Evolutionary conservation across 1,284 basidiomycete species (phyloP), one percentile per base, ranked within the genome.

Genomic region (Chiua sp.): DNA sequence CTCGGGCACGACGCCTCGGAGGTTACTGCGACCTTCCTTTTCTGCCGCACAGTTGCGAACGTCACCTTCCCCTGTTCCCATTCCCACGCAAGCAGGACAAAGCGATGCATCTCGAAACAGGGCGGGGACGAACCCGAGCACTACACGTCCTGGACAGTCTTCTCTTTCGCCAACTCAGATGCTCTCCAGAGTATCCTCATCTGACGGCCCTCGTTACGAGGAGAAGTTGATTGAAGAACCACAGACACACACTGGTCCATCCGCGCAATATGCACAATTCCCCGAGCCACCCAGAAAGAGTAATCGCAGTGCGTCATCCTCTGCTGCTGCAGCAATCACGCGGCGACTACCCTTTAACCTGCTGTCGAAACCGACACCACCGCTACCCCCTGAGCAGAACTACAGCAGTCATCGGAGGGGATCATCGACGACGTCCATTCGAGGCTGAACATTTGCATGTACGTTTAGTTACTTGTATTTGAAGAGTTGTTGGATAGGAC

Each of bases 11-110:
- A 78, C 82, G 52, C 84, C 87, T 44, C 80, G 88, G 47, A 77
- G 71, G 67, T 79, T 84, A 59, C 70, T 92, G 60, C 81, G 91
- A 56, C 87, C 91, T 15, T 92, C 90, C 26, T 81, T 84, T 65
- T 92, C 91, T 66, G 90, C 91, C 53, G 87, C 89, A 7, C 91
- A 92, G 65, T 75, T 92, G 42, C 82, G 90, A 59, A 85, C 79
- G 20, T 75, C 79, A 56, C 67, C 80, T 58, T 74, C 79, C 32
- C 71, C 79, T 42, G 67, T 73, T 52, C 70, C 78, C 2, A 72
- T 76, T 60, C 70, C 70, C 33, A 50, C 67, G 53, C 73, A 72
- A 42, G 67, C 72, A 35, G 70, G 75, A 35, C 81, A 79, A 54
- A 72, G 69, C 39, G 87, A 87, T 64, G 74, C 73, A 51, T 66